phyloP scores from a whole-genome alignment of 2,329 filamentous ascomycete genomes.

The Colletotrichum spaethianum region DNA sequence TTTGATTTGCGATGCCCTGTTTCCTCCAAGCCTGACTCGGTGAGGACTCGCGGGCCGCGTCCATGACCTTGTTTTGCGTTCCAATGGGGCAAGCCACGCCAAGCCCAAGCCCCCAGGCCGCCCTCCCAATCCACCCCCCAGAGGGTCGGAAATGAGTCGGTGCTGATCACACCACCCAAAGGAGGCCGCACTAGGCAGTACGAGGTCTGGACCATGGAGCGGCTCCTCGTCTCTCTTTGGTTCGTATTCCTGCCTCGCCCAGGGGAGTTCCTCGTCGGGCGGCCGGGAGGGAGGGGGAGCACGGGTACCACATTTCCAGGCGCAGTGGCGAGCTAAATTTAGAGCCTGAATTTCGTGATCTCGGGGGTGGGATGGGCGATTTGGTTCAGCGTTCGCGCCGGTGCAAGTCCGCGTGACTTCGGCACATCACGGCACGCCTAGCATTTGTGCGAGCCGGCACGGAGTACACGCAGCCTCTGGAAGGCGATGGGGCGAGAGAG shows the following conservation, averaged over 20 bases:
- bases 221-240: background rate
- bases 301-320: conserved; percentile 14
- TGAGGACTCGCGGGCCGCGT: background rate
- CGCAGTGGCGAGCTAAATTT: conserved; percentile 18
- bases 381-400: background rate
- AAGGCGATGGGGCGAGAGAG: background rate
- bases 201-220: conserved; percentile 25
- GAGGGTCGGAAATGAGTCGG: conserved; percentile 36
- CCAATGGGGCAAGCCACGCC: background rate
- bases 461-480: background rate
- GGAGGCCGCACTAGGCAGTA: conserved; percentile 16
- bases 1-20: background rate
- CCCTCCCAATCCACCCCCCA: conserved; percentile 4
- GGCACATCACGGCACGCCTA: background rate
- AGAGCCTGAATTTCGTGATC: background rate
- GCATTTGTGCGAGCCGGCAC: no score
- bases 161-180: conserved; percentile 29
- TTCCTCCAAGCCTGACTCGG: background rate
- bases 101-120: background rate
- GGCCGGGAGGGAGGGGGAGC: background rate
- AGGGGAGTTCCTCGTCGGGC: background rate
- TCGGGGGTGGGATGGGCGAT: background rate
- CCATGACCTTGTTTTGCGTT: background rate
- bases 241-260: conserved; percentile 25
- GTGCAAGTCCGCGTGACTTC: background rate